Evolutionary conservation across 805 yeast genomes (phyloP).

Genomic region (Lipomyces spencermartinsiae): DNA sequence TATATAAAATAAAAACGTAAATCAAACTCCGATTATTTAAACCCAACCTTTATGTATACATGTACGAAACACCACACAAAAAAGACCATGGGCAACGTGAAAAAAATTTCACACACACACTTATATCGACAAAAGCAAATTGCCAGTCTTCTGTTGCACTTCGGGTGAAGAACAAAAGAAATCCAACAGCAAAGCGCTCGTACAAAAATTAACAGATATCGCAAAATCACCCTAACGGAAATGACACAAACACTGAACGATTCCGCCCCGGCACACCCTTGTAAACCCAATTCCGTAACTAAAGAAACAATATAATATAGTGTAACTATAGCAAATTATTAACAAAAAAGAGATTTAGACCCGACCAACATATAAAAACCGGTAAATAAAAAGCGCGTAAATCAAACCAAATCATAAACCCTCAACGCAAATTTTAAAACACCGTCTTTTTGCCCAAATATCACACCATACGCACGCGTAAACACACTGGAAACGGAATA

Average conservation of each 20-base stretch:
- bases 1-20: neutral
- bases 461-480: slow-evolving; percentile 23
- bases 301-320: slow-evolving; percentile 1
- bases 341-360: slow-evolving; percentile 10
- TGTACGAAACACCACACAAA: slow-evolving; percentile 3
- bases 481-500: slow-evolving; percentile 2
- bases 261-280: slow-evolving; percentile 2
- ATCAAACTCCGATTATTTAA: neutral
- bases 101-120: neutral
- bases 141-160: neutral
- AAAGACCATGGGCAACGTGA: neutral
- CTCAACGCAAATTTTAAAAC: slow-evolving; percentile 25
- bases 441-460: slow-evolving; percentile 31
- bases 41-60: slow-evolving; percentile 1
- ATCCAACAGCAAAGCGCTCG: neutral
- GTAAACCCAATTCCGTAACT: slow-evolving; percentile 14
- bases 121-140: neutral
- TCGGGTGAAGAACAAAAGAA: neutral
- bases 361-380: slow-evolving; percentile 14
- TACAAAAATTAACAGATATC: neutral
- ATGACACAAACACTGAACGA: slow-evolving; percentile 8
- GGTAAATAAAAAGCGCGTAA: slow-evolving; percentile 7
- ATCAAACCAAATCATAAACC: slow-evolving; percentile 8
- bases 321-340: slow-evolving; percentile 13
- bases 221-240: neutral